Evolutionary conservation across 2,329 filamentous ascomycete genomes (phyloP).

Genomic region (Dothideomycetidae sp.): DNA sequence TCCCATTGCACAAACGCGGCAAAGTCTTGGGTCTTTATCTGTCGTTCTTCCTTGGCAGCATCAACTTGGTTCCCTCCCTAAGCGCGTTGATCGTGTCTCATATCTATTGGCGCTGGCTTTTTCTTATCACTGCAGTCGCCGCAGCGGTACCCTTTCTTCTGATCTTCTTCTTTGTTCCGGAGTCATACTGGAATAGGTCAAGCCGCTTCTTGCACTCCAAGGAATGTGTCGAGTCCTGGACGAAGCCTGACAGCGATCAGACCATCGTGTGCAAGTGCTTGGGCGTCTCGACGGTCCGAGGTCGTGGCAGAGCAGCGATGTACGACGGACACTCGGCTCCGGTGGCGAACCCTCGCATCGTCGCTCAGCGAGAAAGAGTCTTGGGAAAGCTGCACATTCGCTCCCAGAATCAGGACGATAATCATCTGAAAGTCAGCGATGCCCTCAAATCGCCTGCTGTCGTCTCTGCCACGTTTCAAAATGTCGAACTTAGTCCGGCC

Average conservation of each 20-base stretch:
- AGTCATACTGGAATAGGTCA: constrained; percentile 8
- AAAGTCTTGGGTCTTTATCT: constrained; percentile 3
- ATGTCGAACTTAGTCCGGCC: not conserved
- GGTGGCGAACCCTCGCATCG: not conserved
- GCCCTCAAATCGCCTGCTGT: not conserved
- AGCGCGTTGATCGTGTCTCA: constrained; percentile 60
- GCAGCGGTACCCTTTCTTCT: not conserved
- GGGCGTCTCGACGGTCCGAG: not conserved
- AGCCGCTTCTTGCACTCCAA: constrained; percentile 1
- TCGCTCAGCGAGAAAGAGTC: not conserved
- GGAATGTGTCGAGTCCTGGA: constrained; percentile 3
- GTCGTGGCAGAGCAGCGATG: not conserved
- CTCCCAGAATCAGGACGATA: not conserved
- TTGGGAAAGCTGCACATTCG: not conserved
- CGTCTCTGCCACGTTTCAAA: not conserved
- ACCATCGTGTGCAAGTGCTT: not conserved
- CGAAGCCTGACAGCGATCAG: constrained; percentile 1
- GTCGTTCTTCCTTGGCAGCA: constrained; percentile 26
- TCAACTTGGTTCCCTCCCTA: constrained; percentile 77
- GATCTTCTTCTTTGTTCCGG: constrained; percentile 4
- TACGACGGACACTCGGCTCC: not conserved
- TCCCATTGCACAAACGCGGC: constrained; percentile 5
- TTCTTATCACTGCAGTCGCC: constrained; percentile 1
- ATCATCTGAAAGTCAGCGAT: not conserved
- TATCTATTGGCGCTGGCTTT: constrained; percentile 52